Evolutionary conservation across 768 basidiomycete species (phyloP).

Genomic region (Termitomyces sp.): DNA sequence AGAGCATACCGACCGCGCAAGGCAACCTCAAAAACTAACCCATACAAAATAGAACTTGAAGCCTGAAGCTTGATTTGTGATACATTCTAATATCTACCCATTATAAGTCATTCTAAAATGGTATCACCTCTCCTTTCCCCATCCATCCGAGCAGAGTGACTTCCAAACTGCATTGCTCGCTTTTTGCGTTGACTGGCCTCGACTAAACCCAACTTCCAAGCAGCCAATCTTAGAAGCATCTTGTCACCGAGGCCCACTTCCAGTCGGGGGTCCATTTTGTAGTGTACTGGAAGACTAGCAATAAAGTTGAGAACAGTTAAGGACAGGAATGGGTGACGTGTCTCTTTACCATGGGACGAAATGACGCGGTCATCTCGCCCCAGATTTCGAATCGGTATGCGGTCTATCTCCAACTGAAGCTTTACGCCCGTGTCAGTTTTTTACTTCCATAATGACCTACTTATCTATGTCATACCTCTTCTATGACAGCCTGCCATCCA

Average conservation of each 20-base stretch:
- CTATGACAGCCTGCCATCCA: constrained; percentile 73
- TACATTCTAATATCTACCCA: not conserved
- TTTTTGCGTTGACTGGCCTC: constrained; percentile 79
- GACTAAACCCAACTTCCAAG: constrained; percentile 65
- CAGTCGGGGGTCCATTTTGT: constrained; percentile 75
- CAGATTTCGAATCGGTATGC: constrained; percentile 84
- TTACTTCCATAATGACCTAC: not conserved
- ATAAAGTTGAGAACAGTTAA: constrained; percentile 73
- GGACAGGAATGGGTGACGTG: constrained; percentile 86
- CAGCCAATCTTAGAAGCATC: constrained; percentile 69
- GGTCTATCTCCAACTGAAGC: constrained; percentile 86
- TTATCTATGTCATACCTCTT: constrained; percentile 55
- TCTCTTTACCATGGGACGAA: constrained; percentile 88
- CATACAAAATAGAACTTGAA: not conserved
- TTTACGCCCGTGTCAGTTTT: constrained; percentile 23
- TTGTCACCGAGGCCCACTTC: constrained; percentile 87
- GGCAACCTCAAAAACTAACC: not conserved
- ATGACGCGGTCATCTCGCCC: constrained; percentile 94
- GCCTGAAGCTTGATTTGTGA: not conserved
- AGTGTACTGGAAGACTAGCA: constrained; percentile 70
- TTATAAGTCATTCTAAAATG: constrained; percentile 20
- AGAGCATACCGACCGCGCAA: no score
- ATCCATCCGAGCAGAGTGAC: constrained; percentile 80
- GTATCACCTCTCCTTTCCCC: constrained; percentile 54
- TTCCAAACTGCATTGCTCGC: constrained; percentile 96